phyloP scores from a whole-genome alignment of 805 yeast species.

The Phaffomyces opuntiae region DNA sequence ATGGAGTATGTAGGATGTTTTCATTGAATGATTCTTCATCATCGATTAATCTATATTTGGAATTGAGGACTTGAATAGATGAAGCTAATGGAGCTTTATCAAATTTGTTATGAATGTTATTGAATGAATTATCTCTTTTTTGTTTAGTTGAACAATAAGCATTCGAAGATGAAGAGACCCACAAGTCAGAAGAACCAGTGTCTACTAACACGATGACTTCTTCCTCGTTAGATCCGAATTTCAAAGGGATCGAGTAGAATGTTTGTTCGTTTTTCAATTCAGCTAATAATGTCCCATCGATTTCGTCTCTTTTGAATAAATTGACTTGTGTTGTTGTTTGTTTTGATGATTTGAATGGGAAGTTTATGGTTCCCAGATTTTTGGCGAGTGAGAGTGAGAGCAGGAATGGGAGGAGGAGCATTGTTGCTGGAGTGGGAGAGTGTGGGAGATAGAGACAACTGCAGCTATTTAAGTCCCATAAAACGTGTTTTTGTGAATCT shows the following conservation, averaged over 20 bases:
- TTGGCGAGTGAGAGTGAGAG: background rate
- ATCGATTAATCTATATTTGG: constrained; percentile 2
- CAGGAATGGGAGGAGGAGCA: background rate
- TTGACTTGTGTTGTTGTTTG: background rate
- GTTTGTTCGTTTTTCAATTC: constrained; percentile 4
- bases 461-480: background rate
- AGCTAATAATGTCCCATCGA: constrained; percentile 2
- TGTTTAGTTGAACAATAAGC: constrained; percentile 20
- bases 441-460: no score
- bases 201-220: constrained; percentile 25
- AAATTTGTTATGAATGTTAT: background rate
- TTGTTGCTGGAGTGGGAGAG: background rate
- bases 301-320: background rate
- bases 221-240: constrained; percentile 12
- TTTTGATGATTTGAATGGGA: background rate
- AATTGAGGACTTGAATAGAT: background rate
- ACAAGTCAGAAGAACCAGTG: constrained; percentile 30
- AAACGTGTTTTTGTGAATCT: background rate
- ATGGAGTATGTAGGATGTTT: background rate
- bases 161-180: constrained; percentile 25
- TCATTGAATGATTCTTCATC: background rate
- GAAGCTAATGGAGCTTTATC: background rate
- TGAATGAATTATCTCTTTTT: background rate
- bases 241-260: constrained; percentile 9
- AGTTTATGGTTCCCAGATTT: background rate